Evolutionary conservation across 2,329 filamentous ascomycete species (phyloP).

Genomic region (Penicillium psychrosexuale): DNA sequence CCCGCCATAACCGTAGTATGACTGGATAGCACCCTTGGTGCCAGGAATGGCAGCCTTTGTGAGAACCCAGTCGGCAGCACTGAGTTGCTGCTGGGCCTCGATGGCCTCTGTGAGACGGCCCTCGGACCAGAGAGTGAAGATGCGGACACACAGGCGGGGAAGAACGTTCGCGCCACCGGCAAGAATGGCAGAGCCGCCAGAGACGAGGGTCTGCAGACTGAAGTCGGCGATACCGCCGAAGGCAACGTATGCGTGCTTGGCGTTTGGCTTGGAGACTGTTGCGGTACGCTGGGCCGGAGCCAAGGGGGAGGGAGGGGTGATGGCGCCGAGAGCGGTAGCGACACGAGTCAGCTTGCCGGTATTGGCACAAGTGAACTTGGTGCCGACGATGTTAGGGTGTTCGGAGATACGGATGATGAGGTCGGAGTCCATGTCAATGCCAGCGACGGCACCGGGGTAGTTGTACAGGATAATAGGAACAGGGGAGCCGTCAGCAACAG

Average conservation of each 20-base stretch:
- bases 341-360: conserved; percentile 86
- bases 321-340: conserved; percentile 67
- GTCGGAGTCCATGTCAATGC: conserved; percentile 87
- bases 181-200: conserved; percentile 80
- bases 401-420: conserved; percentile 73
- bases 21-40: conserved; percentile 80
- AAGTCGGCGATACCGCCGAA: conserved; percentile 90
- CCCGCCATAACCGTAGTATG: conserved; percentile 79
- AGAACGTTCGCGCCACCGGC: conserved; percentile 84
- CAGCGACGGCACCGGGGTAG: conserved; percentile 81
- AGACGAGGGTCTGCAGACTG: conserved; percentile 74
- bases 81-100: conserved; percentile 70
- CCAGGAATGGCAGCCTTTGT: conserved; percentile 81
- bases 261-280: conserved; percentile 28
- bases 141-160: conserved; percentile 75
- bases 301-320: conserved; percentile 54
- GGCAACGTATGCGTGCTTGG: conserved; percentile 65
- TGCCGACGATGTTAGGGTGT: conserved; percentile 81
- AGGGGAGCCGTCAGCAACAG: conserved; percentile 71
- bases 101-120: conserved; percentile 75
- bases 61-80: conserved; percentile 77
- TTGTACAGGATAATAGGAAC: conserved; percentile 85
- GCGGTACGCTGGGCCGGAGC: conserved; percentile 24
- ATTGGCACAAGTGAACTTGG: conserved; percentile 89
- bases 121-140: conserved; percentile 74